A percentile compares a stretch with the other conserved stretches of the same genome.
phyloP scores from a whole-genome alignment of 2,329 filamentous ascomycete genomes.

The Dothidotthia symphoricarpi region DNA sequence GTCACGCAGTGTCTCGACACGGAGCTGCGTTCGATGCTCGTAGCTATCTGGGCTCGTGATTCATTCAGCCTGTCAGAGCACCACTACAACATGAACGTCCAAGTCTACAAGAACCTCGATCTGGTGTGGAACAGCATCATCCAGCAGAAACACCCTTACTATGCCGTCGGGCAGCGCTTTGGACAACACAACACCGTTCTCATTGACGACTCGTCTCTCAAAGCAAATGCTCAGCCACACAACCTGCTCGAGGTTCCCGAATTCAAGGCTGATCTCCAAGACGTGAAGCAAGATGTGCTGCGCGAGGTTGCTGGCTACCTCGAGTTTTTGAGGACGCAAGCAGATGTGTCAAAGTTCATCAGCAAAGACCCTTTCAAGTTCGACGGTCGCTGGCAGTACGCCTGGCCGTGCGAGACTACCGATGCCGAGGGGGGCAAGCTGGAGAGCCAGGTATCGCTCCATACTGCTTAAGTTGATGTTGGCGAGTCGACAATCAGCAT shows the following conservation, averaged over 20 bases:
- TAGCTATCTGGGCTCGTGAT: constrained; percentile 77
- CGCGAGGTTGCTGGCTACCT: constrained; percentile 54
- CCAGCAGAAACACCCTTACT: constrained; percentile 44
- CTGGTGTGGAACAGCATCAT: constrained; percentile 63
- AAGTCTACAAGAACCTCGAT: constrained; percentile 85
- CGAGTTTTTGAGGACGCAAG: constrained; percentile 50
- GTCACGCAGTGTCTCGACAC: constrained; percentile 62
- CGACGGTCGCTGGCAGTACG: constrained; percentile 27
- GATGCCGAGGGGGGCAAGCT: constrained; percentile 10
- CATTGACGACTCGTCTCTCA: constrained; percentile 80
- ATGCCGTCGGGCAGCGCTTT: constrained; percentile 55
- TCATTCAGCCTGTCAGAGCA: constrained; percentile 62
- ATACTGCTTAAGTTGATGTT: too few species aligned
- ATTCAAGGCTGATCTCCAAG: constrained; percentile 56
- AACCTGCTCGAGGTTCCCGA: constrained; percentile 82
- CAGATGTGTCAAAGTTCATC: constrained; percentile 64
- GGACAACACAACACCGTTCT: constrained; percentile 84
- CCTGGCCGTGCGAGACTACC: constrained; percentile 21
- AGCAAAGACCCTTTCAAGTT: constrained; percentile 36
- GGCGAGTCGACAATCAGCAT: too few species aligned
- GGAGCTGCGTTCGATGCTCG: constrained; percentile 55
- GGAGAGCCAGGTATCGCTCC: constrained; percentile 7
- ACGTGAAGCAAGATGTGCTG: constrained; percentile 47
- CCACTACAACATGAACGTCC: constrained; percentile 70
- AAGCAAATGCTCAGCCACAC: constrained; percentile 77